phyloP scores from a whole-genome alignment of 2,329 filamentous ascomycete genomes.

The Alternaria dauci region DNA sequence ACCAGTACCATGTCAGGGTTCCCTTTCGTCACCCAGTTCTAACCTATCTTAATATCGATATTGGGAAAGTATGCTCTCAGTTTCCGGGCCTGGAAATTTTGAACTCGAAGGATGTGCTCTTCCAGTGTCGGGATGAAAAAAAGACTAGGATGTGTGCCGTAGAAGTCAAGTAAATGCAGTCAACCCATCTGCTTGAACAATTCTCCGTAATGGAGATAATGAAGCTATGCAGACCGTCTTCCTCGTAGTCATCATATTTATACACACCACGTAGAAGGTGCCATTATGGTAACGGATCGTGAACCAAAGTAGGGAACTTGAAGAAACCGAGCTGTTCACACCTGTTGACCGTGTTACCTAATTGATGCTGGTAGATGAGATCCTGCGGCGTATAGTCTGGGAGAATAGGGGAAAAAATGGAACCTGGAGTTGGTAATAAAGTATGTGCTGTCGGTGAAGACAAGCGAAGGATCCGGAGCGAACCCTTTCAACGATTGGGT shows the following conservation, averaged over 20 bases:
- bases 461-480: constrained; percentile 58
- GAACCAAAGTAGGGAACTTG: constrained; percentile 54
- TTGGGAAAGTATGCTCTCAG: constrained; percentile 31
- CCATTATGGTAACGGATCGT: constrained; percentile 23
- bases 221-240: constrained; percentile 54
- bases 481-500: constrained; percentile 57
- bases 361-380: constrained; percentile 59
- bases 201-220: constrained; percentile 26
- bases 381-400: constrained; percentile 61
- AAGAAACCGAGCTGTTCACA: constrained; percentile 58
- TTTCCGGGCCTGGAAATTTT: constrained; percentile 16
- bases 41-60: constrained; percentile 41
- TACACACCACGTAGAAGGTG: constrained; percentile 31
- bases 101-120: constrained; percentile 34
- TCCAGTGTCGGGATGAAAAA: constrained; percentile 22
- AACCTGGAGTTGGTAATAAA: constrained; percentile 62
- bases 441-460: constrained; percentile 55
- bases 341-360: constrained; percentile 57
- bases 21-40: constrained; percentile 19
- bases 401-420: constrained; percentile 60
- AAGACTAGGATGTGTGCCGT: constrained; percentile 25
- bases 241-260: constrained; percentile 34
- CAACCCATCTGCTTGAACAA: constrained; percentile 17
- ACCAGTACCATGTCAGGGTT: constrained; percentile 46
- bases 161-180: constrained; percentile 23